phyloP scores from a whole-genome alignment of 2,329 filamentous ascomycete species.

The Chaetomiaceae sp. region DNA sequence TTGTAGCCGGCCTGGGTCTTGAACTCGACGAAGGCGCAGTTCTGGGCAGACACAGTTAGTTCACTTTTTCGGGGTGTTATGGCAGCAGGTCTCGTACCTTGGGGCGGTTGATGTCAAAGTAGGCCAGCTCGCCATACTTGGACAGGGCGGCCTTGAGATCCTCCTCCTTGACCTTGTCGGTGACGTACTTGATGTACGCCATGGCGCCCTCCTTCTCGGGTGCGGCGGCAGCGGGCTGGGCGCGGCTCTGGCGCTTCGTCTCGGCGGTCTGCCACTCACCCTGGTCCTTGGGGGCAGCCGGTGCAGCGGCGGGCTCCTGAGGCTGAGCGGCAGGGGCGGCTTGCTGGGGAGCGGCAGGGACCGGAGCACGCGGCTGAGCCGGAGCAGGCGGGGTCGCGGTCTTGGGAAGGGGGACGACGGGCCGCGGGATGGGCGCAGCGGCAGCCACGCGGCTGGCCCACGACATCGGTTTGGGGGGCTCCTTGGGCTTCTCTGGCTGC shows the following conservation, averaged over 20 bases:
- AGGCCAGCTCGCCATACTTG: constrained; percentile 65
- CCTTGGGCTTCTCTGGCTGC: constrained; percentile 45
- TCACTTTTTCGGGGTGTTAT: neutral
- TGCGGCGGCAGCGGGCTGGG: constrained; percentile 57
- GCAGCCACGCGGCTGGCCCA: constrained; percentile 72
- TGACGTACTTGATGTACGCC: constrained; percentile 95
- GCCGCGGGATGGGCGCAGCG: constrained; percentile 48
- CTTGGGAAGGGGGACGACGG: constrained; percentile 53
- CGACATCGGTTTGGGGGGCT: constrained; percentile 58
- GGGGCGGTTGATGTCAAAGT: constrained; percentile 73
- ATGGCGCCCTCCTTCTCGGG: constrained; percentile 70
- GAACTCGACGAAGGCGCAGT: constrained; percentile 96
- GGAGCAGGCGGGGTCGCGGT: constrained; percentile 49
- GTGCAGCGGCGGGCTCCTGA: constrained; percentile 32
- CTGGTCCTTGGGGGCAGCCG: constrained; percentile 45
- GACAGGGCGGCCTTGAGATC: constrained; percentile 67
- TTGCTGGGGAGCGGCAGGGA: constrained; percentile 44
- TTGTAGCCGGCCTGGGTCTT: constrained; percentile 75
- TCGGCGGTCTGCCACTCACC: constrained; percentile 88
- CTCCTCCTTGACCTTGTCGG: constrained; percentile 74
- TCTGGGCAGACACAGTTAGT: constrained; percentile 49
- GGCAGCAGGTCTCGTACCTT: constrained; percentile 59
- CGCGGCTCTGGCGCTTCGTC: constrained; percentile 77
- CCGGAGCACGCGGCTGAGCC: constrained; percentile 50
- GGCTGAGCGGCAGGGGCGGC: constrained; percentile 38